Evolutionary conservation across 108 stramenopile genomes (phyloP), one percentile per base, ranked within the genome.

Genomic region (Nitzschia sp.): DNA sequence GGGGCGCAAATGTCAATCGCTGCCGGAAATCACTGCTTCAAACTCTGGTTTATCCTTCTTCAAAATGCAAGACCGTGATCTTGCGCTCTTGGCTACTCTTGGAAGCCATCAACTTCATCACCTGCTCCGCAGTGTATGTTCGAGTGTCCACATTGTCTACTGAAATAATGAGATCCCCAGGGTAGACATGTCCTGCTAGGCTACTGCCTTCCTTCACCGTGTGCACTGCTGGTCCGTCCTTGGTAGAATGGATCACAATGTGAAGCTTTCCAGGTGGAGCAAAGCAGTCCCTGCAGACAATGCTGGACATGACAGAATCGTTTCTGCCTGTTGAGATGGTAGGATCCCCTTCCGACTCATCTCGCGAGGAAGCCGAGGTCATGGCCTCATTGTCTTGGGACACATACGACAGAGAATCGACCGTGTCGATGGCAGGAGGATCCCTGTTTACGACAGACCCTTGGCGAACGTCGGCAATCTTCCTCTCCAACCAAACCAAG

Each of bases 211-310:
- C 76, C 68, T 82, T 84, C 8, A 90, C 82, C 17, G 80, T 76
- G 29, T 85, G 84, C 0, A 93, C 80, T 11, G 87, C 82, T 34
- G 92, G 92, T 20, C 92, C 92, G 66, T 93, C 92, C 54, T 88
- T 89, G 10, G 91, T 93, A 0, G 89, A 88, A 53, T 84, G 81
- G 59, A 92, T 86, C 10, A 90, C 83, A 40, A 90, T 85, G 9
- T 86, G 57, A 37, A 93, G 65, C 43, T 80, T 83, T 17, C 92
- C 92, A 41, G 89, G 86, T 19, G 92, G 92, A 37, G 89, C 76
- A 60, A 68, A 73, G 51, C 83, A 80, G 52, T 93, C 92, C 44
- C 86, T 72, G 48, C 87, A 87, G 0, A 83, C 78, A 66, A 93
- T 89, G 52, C 77, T 90, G 6, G 63, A 73, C 75, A 67, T 69